A percentile compares a stretch with the other conserved stretches of the same genome.
These are phyloP conservation scores for Botrytis fabae DNA, from an alignment of 2,329 filamentous ascomycete species.

Conservation along the genomic window DNA sequence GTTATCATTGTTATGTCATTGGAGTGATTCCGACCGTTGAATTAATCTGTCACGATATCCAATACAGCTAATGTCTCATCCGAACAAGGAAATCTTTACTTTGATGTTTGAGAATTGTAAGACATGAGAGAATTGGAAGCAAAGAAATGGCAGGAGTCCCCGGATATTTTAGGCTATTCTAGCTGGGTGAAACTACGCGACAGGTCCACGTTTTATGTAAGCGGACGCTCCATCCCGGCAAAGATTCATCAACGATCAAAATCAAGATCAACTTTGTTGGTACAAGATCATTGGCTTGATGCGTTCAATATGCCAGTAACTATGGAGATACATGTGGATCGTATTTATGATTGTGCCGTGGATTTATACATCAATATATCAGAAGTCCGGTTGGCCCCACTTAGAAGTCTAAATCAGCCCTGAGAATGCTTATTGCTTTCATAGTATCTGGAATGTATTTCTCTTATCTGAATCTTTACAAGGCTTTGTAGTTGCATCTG, in stretches of 20 bases:
- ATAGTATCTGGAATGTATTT: background rate
- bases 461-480: background rate
- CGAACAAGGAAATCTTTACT: background rate
- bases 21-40: background rate
- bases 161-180: background rate
- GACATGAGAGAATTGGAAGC: background rate
- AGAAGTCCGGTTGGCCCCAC: background rate
- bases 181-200: background rate
- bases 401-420: constrained; percentile 1
- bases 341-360: background rate
- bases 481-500: background rate
- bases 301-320: background rate
- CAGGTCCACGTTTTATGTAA: background rate
- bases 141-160: background rate
- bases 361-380: background rate
- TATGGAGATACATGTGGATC: background rate
- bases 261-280: background rate
- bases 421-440: background rate
- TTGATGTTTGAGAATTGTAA: constrained; percentile 12
- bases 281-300: background rate
- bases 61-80: background rate
- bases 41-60: background rate
- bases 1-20: background rate
- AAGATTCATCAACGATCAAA: background rate
- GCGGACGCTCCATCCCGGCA: background rate